Conservation (phyloP, 2,329 filamentous ascomycete genomes). For the Sarocladiaceae sp. region DNA sequence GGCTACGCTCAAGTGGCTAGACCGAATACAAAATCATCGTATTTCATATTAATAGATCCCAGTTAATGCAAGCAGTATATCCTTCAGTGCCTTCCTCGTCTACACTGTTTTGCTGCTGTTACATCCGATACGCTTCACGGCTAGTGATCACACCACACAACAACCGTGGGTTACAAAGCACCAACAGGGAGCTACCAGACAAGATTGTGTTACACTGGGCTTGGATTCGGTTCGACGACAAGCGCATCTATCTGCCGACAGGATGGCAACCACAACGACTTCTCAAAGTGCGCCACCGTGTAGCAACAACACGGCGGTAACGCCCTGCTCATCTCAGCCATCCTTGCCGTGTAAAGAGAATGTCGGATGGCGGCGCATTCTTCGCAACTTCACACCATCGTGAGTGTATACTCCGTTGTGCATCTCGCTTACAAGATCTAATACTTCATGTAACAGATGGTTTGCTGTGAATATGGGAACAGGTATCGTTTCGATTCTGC, state of each 20-base stretch:
- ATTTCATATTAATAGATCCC: no score
- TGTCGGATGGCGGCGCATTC: constrained; percentile 38
- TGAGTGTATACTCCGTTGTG: constrained; percentile 27
- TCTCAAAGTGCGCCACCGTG: constrained; percentile 8
- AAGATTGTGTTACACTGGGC: no score
- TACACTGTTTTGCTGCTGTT: no score
- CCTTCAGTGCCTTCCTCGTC: no score
- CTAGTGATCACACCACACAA: no score
- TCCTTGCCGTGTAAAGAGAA: constrained; percentile 25
- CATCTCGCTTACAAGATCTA: background rate
- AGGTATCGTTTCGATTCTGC: constrained; percentile 60
- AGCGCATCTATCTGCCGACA: no score
- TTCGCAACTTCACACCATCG: constrained; percentile 53
- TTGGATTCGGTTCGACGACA: no score
- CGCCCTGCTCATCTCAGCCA: constrained; percentile 1
- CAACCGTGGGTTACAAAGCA: no score
- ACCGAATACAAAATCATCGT: no score
- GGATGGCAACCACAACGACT: constrained; percentile 16
- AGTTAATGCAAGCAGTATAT: no score
- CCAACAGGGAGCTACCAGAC: no score
- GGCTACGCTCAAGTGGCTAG: background rate
- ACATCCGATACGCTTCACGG: no score
- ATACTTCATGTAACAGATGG: constrained; percentile 37
- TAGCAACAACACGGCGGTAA: constrained; percentile 5
- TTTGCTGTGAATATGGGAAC: constrained; percentile 64